A percentile compares a stretch with the other conserved stretches of the same genome.
phyloP scores from a whole-genome alignment of 139 green algal species.

The Eudorina sp. region DNA sequence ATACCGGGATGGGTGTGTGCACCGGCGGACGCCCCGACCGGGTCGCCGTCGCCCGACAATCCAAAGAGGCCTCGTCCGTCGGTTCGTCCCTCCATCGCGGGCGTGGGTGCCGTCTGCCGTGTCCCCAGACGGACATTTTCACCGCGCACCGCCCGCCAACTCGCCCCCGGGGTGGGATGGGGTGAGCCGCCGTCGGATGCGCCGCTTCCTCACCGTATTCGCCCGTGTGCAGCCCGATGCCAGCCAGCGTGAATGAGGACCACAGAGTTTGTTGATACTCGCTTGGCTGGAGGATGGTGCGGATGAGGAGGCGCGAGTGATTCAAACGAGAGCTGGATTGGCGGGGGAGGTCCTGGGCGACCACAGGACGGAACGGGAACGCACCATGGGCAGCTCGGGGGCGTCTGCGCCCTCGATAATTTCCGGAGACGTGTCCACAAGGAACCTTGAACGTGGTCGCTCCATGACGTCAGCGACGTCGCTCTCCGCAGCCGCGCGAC shows the following conservation, averaged over 20 bases:
- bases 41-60: too few relatives aligned
- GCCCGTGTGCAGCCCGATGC: constrained; percentile 83
- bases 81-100: too few relatives aligned
- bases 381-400: constrained; percentile 34
- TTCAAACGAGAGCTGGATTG: too few relatives aligned
- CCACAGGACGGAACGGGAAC: neutral
- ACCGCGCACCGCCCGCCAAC: too few relatives aligned
- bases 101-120: too few relatives aligned
- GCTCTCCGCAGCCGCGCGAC: neutral
- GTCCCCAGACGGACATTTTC: too few relatives aligned
- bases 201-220: constrained; percentile 75
- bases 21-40: too few relatives aligned
- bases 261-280: constrained; percentile 84
- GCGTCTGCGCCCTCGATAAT: neutral
- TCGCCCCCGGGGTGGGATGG: too few relatives aligned
- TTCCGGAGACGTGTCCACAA: constrained; percentile 7
- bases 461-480: neutral
- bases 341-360: too few relatives aligned
- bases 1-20: too few relatives aligned
- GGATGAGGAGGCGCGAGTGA: neutral
- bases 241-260: constrained; percentile 81
- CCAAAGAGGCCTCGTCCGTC: too few relatives aligned
- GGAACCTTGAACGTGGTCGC: neutral
- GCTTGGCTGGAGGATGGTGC: constrained; percentile 60
- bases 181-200: too few relatives aligned